Percentiles rank a stretch among this genome's conserved stretches.
Evolutionary conservation across 345 rosid genomes (phyloP).

Genomic region (Citrus australasica): DNA sequence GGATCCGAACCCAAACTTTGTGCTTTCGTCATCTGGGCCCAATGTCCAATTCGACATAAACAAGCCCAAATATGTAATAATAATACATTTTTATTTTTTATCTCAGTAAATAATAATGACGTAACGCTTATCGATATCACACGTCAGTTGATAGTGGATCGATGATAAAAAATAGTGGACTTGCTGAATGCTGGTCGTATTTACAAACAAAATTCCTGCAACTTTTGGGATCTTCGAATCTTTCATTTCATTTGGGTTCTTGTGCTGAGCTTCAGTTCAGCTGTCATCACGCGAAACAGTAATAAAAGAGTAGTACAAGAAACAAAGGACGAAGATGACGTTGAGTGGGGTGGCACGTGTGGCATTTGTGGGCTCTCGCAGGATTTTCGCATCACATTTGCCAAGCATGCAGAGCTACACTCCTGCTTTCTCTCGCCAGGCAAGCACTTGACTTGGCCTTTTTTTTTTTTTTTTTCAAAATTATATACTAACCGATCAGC

Average conservation of each 20-base stretch:
- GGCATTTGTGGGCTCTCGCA: slow-evolving; percentile 6
- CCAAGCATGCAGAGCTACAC: slow-evolving; percentile 26
- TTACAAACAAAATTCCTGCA: no score
- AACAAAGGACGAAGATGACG: neutral
- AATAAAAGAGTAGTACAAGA: neutral
- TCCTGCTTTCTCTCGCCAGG: slow-evolving; percentile 22
- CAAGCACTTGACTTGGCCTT: neutral
- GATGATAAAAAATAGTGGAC: fast-evolving
- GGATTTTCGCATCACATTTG: slow-evolving; percentile 13
- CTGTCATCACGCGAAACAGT: neutral
- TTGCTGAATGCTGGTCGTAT: no score
- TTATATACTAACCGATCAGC: neutral
- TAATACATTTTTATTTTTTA: no score
- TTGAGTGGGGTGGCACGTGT: slow-evolving; percentile 10
- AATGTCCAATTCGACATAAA: no score
- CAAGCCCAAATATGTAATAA: neutral
- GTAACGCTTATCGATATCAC: no score
- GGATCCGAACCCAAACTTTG: neutral
- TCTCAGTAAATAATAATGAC: no score
- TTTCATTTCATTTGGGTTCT: neutral
- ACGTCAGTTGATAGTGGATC: no score
- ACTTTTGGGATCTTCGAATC: neutral
- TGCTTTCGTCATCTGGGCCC: neutral
- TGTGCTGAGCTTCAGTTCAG: neutral
- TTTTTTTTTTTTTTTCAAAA: no score